Evolutionary conservation across 768 basidiomycete genomes (phyloP).

Genomic region (Mrakia blollopis): DNA sequence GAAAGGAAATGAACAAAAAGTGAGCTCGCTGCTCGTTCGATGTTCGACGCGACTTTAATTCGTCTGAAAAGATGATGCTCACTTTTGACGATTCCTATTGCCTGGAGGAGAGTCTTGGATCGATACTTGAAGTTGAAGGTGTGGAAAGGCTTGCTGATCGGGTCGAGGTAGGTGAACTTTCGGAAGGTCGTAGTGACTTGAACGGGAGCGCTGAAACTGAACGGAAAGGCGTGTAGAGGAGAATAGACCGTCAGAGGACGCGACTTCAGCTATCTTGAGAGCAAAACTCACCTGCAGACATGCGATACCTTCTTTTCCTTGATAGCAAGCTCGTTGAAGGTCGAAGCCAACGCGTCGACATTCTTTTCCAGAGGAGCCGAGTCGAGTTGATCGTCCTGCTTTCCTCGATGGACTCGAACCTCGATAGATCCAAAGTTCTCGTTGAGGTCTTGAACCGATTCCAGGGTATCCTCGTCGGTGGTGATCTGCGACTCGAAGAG

Average conservation of each 20-base stretch:
- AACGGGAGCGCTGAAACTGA: background rate
- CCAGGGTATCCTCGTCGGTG: too few relatives aligned
- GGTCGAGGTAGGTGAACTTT: background rate
- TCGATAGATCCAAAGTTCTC: too few relatives aligned
- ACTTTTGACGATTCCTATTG: background rate
- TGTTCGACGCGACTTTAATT: background rate
- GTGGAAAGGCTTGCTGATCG: background rate
- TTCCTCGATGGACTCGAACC: background rate
- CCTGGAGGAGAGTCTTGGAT: background rate
- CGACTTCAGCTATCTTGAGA: too few relatives aligned
- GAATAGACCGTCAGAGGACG: too few relatives aligned
- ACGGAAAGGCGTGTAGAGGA: background rate
- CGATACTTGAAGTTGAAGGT: background rate
- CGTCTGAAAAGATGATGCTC: background rate
- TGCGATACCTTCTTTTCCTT: background rate
- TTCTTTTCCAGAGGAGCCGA: background rate
- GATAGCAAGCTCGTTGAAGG: slow-evolving; percentile 7
- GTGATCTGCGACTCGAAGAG: background rate
- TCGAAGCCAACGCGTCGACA: background rate
- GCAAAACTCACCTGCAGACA: background rate
- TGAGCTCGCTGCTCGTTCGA: background rate
- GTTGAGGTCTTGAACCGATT: too few relatives aligned
- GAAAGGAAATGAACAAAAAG: background rate
- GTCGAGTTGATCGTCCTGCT: background rate
- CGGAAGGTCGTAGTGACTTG: background rate